phyloP scores from a whole-genome alignment of 352 stramenopile species.

The Globisporangium solare region DNA sequence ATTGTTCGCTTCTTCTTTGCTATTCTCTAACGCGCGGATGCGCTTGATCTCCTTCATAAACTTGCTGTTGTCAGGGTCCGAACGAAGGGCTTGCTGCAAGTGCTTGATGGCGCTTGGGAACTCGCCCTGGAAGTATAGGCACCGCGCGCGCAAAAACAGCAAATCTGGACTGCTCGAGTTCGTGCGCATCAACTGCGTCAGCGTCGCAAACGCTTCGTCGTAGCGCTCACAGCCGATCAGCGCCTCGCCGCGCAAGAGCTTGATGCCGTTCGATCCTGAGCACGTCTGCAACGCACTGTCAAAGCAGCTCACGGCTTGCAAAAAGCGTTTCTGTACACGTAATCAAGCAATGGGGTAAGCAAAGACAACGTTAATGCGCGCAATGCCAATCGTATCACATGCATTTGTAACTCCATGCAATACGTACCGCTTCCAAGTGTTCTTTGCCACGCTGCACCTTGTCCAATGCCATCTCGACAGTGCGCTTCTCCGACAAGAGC shows the following conservation, averaged over 20 bases:
- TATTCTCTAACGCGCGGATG: slow-evolving; percentile 79
- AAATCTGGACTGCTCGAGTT: slow-evolving; percentile 80
- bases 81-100: slow-evolving; percentile 86
- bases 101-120: slow-evolving; percentile 92
- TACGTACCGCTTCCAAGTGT: slow-evolving; percentile 54
- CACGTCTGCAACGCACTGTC: slow-evolving; percentile 69
- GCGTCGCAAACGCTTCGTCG: slow-evolving; percentile 75
- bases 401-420: neutral
- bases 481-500: slow-evolving; percentile 68
- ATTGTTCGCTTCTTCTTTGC: slow-evolving; percentile 89
- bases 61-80: slow-evolving; percentile 88
- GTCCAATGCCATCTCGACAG: slow-evolving; percentile 77
- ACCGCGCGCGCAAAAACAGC: slow-evolving; percentile 82
- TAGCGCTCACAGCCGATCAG: slow-evolving; percentile 77
- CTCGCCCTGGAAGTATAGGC: slow-evolving; percentile 91
- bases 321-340: slow-evolving; percentile 39
- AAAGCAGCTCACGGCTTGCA: slow-evolving; percentile 67
- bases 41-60: slow-evolving; percentile 87
- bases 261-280: slow-evolving; percentile 62
- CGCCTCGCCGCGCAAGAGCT: slow-evolving; percentile 62
- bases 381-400: neutral
- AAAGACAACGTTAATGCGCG: neutral
- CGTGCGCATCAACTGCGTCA: slow-evolving; percentile 83
- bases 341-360: neutral
- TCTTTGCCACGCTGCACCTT: slow-evolving; percentile 71